Percentiles rank a stretch among this genome's conserved stretches.
Conservation (phyloP, 306 rosid genomes). For the Trifolium fragiferum region DNA sequence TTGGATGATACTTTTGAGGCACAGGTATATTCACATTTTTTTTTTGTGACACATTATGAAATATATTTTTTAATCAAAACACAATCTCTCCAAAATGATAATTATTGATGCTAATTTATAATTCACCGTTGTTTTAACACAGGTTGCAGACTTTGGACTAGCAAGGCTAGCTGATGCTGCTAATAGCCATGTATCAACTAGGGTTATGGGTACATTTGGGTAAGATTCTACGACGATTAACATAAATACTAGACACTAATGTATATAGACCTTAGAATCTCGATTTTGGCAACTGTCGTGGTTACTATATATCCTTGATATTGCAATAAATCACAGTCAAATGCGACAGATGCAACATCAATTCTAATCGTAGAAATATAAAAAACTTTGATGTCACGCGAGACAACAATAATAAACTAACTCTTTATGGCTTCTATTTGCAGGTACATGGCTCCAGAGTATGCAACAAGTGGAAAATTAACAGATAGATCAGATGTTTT, state of each 20-base stretch:
- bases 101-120: constrained; percentile 31
- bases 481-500: constrained; percentile 95
- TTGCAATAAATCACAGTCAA: not conserved
- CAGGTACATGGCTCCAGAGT: constrained; percentile 99
- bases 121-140: constrained; percentile 41
- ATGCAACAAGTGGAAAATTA: constrained; percentile 93
- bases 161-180: constrained; percentile 76
- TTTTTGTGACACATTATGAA: not conserved
- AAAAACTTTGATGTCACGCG: not conserved
- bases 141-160: constrained; percentile 99
- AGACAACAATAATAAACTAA: not conserved
- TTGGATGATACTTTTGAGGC: constrained; percentile 84
- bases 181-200: constrained; percentile 84
- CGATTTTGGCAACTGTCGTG: not conserved
- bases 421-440: constrained; percentile 33
- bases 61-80: not conserved
- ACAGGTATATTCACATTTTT: constrained; percentile 51
- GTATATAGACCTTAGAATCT: not conserved
- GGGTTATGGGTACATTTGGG: constrained; percentile 99
- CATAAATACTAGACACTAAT: constrained; percentile 12
- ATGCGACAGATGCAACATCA: not conserved
- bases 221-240: constrained; percentile 47
- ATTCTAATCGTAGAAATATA: not conserved
- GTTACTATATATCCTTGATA: not conserved
- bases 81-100: constrained; percentile 3